Evolutionary conservation across 2,329 filamentous ascomycete species (phyloP).

Genomic region (Lasiodiplodia sp.): DNA sequence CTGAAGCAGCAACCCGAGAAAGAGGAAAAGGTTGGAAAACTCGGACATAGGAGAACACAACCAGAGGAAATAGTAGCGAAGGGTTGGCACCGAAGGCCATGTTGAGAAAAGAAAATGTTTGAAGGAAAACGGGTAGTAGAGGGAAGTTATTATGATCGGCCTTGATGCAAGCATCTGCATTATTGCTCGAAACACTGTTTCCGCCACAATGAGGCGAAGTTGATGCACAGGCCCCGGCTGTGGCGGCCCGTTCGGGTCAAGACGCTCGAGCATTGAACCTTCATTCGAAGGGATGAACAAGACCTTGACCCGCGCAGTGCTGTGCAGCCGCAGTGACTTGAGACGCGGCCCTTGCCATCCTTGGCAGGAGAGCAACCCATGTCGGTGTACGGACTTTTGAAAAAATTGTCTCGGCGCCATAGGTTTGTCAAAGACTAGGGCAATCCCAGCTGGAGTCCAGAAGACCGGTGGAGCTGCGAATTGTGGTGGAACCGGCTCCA

Average conservation of each 20-base stretch:
- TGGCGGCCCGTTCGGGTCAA: conserved; percentile 3
- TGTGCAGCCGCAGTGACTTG: neutral
- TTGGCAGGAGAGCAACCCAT: neutral
- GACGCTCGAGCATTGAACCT: neutral
- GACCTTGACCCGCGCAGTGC: neutral
- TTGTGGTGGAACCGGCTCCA: neutral
- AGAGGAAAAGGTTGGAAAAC: neutral
- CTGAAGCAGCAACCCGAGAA: neutral
- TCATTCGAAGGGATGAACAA: conserved; percentile 11
- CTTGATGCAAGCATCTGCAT: conserved; percentile 6
- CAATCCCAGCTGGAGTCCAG: neutral
- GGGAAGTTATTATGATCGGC: conserved; percentile 19
- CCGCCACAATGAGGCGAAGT: neutral
- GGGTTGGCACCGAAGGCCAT: neutral
- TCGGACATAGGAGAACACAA: conserved; percentile 15
- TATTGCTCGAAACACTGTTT: neutral
- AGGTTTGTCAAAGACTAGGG: neutral
- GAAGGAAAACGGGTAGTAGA: neutral
- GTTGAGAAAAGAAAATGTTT: conserved; percentile 12
- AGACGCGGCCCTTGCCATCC: neutral
- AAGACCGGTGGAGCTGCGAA: neutral
- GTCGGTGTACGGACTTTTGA: neutral
- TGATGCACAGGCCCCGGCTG: neutral
- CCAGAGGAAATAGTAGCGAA: conserved; percentile 4
- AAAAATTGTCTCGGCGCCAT: neutral